phyloP scores from a whole-genome alignment of 108 stramenopile species.

The Skeletonema grethae region DNA sequence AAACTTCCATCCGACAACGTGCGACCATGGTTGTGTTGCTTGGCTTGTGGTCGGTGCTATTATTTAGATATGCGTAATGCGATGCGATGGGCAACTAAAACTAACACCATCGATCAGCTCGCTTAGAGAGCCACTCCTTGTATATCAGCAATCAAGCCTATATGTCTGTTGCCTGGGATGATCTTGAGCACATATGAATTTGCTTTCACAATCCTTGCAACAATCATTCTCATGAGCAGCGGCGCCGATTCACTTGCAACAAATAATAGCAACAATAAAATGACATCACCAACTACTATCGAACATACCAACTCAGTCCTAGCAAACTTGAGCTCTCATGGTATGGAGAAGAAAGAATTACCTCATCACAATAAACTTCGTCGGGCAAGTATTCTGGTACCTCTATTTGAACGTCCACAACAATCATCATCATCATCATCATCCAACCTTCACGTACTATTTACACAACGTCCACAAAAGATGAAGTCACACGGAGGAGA shows the following conservation, averaged over 20 bases:
- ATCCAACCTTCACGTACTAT: slow-evolving; percentile 47
- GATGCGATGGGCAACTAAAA: too few species aligned
- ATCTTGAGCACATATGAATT: background rate
- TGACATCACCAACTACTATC: background rate
- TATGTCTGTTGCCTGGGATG: background rate
- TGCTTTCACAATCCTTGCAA: background rate
- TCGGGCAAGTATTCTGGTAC: slow-evolving; percentile 48
- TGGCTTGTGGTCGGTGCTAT: too few species aligned
- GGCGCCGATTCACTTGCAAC: background rate
- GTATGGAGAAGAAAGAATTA: slow-evolving; percentile 29
- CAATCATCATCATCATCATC: background rate
- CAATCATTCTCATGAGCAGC: background rate
- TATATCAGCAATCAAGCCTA: too few species aligned
- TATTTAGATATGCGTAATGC: too few species aligned
- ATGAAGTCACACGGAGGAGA: slow-evolving; percentile 69
- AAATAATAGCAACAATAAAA: background rate
- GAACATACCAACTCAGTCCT: background rate
- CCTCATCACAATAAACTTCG: slow-evolving; percentile 21
- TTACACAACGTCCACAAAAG: slow-evolving; percentile 59
- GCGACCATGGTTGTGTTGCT: too few species aligned
- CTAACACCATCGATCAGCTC: too few species aligned
- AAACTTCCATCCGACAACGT: too few species aligned
- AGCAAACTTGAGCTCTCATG: slow-evolving; percentile 13
- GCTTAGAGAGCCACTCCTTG: too few species aligned
- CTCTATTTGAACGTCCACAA: slow-evolving; percentile 36